Conservation (phyloP, 2,329 filamentous ascomycete species). For the Pestalotiopsis sp. region DNA sequence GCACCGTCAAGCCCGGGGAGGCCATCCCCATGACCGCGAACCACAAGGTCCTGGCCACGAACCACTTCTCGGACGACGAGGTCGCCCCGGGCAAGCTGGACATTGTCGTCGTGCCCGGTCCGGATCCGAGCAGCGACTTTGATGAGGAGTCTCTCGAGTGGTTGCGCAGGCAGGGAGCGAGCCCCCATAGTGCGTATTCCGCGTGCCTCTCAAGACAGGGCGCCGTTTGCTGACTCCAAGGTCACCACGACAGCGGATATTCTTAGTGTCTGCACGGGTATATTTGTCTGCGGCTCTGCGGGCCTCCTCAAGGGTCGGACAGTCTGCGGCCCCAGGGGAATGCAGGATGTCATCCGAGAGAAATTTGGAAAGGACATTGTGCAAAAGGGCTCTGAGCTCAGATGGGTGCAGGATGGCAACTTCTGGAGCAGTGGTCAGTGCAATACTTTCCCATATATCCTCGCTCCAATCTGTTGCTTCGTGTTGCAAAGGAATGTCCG, state of each 20-base stretch:
- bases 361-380: constrained; percentile 41
- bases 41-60: constrained; percentile 41
- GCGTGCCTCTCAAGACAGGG: too few species aligned
- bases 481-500: neutral
- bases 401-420: constrained; percentile 57
- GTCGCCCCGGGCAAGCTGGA: constrained; percentile 55
- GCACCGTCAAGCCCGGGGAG: constrained; percentile 36
- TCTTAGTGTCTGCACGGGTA: constrained; percentile 55
- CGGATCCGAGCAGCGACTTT: constrained; percentile 41
- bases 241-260: constrained; percentile 42
- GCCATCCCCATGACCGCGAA: constrained; percentile 45
- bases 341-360: constrained; percentile 42
- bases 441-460: neutral
- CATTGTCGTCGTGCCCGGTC: constrained; percentile 53
- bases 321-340: constrained; percentile 48
- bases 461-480: neutral
- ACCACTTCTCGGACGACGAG: constrained; percentile 45
- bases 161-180: constrained; percentile 43
- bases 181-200: constrained; percentile 25
- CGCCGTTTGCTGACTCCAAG: neutral
- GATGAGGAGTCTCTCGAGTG: constrained; percentile 42
- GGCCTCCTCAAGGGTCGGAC: constrained; percentile 49
- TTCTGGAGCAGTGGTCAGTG: constrained; percentile 57
- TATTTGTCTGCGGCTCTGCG: constrained; percentile 49
- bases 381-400: constrained; percentile 47